These are phyloP conservation scores for Thraustotheca clavata DNA, from an alignment of 352 stramenopile genomes.

Conservation along the genomic window DNA sequence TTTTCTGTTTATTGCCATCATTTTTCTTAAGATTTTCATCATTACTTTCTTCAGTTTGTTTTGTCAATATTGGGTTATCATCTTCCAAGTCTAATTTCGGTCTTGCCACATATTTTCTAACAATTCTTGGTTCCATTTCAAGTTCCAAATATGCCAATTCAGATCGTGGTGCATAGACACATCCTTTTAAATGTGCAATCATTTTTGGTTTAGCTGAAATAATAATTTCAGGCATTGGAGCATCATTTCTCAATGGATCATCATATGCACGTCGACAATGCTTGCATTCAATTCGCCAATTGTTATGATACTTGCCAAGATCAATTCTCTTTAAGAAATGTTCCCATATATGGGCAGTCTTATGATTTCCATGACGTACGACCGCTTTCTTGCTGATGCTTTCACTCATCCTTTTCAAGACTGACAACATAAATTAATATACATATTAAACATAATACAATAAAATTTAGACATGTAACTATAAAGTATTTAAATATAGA, in stretches of 20 bases:
- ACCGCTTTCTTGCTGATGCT: neutral
- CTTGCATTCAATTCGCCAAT: slow-evolving; percentile 18
- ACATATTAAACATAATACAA: neutral
- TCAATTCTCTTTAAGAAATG: slow-evolving; percentile 16
- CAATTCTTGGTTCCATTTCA: neutral
- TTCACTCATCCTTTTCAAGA: neutral
- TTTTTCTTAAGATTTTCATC: neutral
- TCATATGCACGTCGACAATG: slow-evolving; percentile 6
- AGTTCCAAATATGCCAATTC: neutral
- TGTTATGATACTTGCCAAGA: slow-evolving; percentile 22
- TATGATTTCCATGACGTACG: neutral
- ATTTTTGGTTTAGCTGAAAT: slow-evolving; percentile 21
- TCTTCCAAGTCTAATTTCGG: neutral
- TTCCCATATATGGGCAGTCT: slow-evolving; percentile 19
- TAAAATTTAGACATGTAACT: too few relatives aligned
- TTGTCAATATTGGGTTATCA: neutral
- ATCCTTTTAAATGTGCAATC: neutral
- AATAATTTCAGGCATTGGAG: neutral
- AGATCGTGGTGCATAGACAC: neutral
- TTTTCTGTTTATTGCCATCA: neutral
- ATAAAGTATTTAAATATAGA: too few relatives aligned
- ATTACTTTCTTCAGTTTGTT: neutral
- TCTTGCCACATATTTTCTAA: neutral
- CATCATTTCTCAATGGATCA: neutral
- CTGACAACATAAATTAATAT: neutral